Evolutionary conservation across 257 asterid genomes (phyloP).

Genomic region (Catharanthus roseus): DNA sequence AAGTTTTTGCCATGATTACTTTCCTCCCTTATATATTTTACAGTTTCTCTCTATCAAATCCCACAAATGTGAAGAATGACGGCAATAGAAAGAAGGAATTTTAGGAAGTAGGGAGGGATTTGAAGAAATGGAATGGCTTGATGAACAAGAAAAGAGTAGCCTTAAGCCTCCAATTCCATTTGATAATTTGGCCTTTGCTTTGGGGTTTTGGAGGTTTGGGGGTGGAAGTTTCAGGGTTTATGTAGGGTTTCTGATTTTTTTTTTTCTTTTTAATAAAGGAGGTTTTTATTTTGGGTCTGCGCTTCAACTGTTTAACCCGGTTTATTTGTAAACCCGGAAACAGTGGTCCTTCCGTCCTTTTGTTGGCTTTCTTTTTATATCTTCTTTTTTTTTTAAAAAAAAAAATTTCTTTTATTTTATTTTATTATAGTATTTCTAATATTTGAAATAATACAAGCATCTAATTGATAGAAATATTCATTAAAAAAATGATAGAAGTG

Average conservation of each 20-base stretch:
- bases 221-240: conserved; percentile 31
- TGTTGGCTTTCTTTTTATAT: too few species aligned
- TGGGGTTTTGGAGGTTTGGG: background rate
- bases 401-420: too few species aligned
- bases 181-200: background rate
- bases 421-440: too few species aligned
- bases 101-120: background rate
- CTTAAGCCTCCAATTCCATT: background rate
- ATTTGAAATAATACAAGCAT: too few species aligned
- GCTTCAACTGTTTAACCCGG: background rate
- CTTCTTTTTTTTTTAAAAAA: too few species aligned
- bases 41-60: background rate
- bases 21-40: background rate
- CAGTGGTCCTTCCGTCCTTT: too few species aligned
- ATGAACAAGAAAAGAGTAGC: conserved; percentile 10
- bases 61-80: background rate
- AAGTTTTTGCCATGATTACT: conserved; percentile 39
- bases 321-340: background rate
- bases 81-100: background rate
- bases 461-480: too few species aligned
- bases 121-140: conserved; percentile 1
- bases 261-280: background rate
- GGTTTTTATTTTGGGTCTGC: background rate
- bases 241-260: conserved; percentile 31
- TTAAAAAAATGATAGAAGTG: too few species aligned